Percentiles rank a stretch among this genome's conserved stretches.
Conservation (phyloP, 2,329 filamentous ascomycete species). For the Coleophoma crateriformis region DNA sequence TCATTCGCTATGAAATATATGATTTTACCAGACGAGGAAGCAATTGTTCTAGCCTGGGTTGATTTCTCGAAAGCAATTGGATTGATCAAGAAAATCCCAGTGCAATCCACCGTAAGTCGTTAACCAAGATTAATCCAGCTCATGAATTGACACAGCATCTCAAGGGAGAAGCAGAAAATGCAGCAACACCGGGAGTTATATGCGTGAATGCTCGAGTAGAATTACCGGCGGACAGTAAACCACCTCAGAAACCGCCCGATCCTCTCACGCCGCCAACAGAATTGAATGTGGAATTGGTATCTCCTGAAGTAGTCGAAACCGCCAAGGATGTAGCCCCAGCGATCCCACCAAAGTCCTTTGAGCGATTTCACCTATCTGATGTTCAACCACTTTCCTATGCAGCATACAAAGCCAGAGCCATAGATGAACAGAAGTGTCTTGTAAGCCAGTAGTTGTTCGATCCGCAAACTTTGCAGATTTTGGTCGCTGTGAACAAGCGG, state of each 20-base stretch:
- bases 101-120: conserved; percentile 6
- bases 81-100: conserved; percentile 27
- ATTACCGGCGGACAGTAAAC: not conserved
- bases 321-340: too few species aligned
- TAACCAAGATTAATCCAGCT: not conserved
- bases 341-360: not conserved
- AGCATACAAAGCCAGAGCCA: not conserved
- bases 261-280: not conserved
- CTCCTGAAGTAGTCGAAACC: not conserved
- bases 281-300: not conserved
- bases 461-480: too few species aligned
- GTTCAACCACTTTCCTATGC: not conserved
- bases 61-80: conserved; percentile 28
- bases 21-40: conserved; percentile 30
- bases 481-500: too few species aligned
- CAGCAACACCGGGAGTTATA: not conserved
- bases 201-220: not conserved
- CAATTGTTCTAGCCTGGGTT: conserved; percentile 33
- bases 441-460: not conserved
- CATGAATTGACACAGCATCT: not conserved
- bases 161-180: not conserved
- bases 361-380: not conserved
- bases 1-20: conserved; percentile 33
- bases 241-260: not conserved
- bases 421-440: not conserved